phyloP scores from a whole-genome alignment of 2,329 filamentous ascomycete genomes.

The Zasmidium angulare region DNA sequence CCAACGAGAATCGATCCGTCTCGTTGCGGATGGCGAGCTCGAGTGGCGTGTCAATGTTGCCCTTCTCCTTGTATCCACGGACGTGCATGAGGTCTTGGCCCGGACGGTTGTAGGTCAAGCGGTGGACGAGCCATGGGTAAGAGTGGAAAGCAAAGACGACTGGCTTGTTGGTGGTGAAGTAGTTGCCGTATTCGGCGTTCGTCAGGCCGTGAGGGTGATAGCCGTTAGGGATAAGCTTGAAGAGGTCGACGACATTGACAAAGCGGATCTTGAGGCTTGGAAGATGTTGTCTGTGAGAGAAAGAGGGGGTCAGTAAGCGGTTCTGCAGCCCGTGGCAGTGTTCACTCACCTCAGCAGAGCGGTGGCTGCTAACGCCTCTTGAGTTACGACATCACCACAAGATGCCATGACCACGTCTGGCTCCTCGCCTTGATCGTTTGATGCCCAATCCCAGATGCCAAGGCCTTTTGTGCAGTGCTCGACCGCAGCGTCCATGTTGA shows the following conservation, averaged over 20 bases:
- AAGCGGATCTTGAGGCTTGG: slow-evolving; percentile 74
- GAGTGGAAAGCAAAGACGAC: slow-evolving; percentile 84
- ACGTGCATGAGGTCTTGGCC: slow-evolving; percentile 69
- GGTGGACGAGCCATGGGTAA: slow-evolving; percentile 77
- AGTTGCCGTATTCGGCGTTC: slow-evolving; percentile 63
- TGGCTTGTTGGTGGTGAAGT: slow-evolving; percentile 72
- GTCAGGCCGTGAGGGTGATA: slow-evolving; percentile 74
- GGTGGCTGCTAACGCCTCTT: slow-evolving; percentile 72
- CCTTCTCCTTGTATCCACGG: slow-evolving; percentile 79
- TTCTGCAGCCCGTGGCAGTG: too few species aligned
- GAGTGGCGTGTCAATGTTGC: slow-evolving; percentile 78
- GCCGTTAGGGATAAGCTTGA: slow-evolving; percentile 69
- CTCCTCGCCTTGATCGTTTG: slow-evolving; percentile 66
- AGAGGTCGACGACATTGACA: slow-evolving; percentile 78
- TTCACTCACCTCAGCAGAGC: slow-evolving; percentile 56
- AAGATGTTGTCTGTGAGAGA: slow-evolving; percentile 60
- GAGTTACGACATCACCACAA: slow-evolving; percentile 72
- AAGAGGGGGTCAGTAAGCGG: too few species aligned
- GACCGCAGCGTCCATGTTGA: slow-evolving; percentile 70
- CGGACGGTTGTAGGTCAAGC: slow-evolving; percentile 72
- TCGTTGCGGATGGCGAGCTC: slow-evolving; percentile 76
- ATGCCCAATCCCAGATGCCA: slow-evolving; percentile 76
- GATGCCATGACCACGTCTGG: slow-evolving; percentile 75
- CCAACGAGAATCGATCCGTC: slow-evolving; percentile 73
- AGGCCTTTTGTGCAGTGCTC: slow-evolving; percentile 76